Evolutionary conservation across 441 rosid genomes (phyloP), one percentile per base, ranked within the genome.

Genomic region (Adansonia gregorii): DNA sequence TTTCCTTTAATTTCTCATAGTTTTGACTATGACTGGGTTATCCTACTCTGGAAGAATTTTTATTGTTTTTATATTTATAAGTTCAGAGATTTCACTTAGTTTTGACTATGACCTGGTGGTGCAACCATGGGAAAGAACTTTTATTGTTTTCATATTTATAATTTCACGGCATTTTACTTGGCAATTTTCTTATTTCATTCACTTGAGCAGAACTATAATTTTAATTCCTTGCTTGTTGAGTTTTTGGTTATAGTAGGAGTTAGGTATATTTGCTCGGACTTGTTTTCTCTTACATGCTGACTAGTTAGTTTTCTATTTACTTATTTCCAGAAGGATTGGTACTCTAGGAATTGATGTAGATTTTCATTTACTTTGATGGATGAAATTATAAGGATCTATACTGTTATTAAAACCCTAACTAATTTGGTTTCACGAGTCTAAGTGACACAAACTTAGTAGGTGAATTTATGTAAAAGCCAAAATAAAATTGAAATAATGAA

Each of bases 111-210:
- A 54, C 7, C 24, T 68, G 58, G 45, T 49, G 45, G 63, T 52
- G 39, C 48, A 70, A 27, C 48, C 10, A 14, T 8, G 20, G 60
- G 45, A 51, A 71, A 70, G 27, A 6, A 11, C 27, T 45, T 46
- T 22, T 46, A 46, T 45, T 46, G 55, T 55, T 71, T 71, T 71
- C 48, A 54, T 71, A 54, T 52, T 31, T 71, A 71, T 71, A 71
- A 15, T 71, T 52, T n/a, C 63, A 27, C 46, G 48, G 63, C 43
- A 54, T 52, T 71, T 43, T 46, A 69, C 58, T 27, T n/a, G 27
- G 27, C 54, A 19, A 71, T 71, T 70, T 67, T 27, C 59, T 49
- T 49, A 70, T 51, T 48, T 68, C 72, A 49, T 69, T 49, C 39
- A 24, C 20, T 49, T 52, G 73, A 24, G 17, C 2, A 31, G 58